Base-by-base conservation (phyloP, 176 grass and related monocot genomes). In the Bothriochloa decipiens region DNA sequence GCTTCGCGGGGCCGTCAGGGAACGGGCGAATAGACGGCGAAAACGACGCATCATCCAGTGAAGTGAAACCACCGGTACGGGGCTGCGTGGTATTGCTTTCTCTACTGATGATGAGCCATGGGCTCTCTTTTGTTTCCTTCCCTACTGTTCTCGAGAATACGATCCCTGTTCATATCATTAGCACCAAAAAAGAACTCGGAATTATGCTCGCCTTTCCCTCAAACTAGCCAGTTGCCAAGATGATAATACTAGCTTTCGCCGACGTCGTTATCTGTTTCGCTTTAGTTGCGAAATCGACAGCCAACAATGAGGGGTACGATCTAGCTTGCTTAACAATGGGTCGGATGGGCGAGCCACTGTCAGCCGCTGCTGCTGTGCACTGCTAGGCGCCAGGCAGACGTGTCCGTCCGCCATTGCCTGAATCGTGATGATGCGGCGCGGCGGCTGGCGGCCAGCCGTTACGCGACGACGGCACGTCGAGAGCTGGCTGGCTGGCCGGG, bases 381-480 rank as follows among this genome's bases (percentile, higher is more conserved):
- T n/a, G 53, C 53, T 23, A 23, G 20, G 55, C 22, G 55, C 0
- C 22, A 12, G 66, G 15, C 41, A 66, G 20, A 23, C 57, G 53
- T 58, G 53, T 58, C 53, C 45, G 45, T 47, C 45, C 53, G 3
- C 3, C 57, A 23, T 8, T 60, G 55, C 57, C n/a, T 11, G 57
- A 25, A 25, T 12, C 57, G n/a, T 61, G 58, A 61, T 60, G 57
- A 11, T 61, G 22, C 57, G 40, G 0, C 42, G 42, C 39, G 53
- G 67, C 36, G 43, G 41, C 45, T 14, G 64, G 7, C 41, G 78
- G 53, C 77, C 53, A 65, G 78, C 29, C 65, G 41, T 71, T 36
- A 3, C 5, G 55, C 46, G 73, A 49, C 27, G 79, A 5, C 35
- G 35, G 80, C 84, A 79, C 89, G 88, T 75, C 80, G 75, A 83